A percentile compares a stretch with the other conserved stretches of the same genome.
Evolutionary conservation across 768 basidiomycete species (phyloP).

Genomic region (Lepiota venenata): DNA sequence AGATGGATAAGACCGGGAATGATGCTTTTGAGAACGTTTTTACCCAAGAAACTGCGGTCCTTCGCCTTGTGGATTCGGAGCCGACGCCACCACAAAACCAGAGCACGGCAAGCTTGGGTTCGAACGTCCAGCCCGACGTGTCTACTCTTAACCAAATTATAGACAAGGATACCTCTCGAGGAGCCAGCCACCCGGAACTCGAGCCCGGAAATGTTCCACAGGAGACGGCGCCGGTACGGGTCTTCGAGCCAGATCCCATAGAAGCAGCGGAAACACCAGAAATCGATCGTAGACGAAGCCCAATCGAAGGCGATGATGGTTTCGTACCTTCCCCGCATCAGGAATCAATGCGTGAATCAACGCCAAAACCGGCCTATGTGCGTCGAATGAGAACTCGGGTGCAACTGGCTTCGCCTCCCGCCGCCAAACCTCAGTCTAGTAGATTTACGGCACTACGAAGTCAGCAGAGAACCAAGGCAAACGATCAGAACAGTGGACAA

Average conservation of each 20-base stretch:
- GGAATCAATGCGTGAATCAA: constrained; percentile 1
- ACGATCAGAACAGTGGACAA: background rate
- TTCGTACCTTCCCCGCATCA: constrained; percentile 4
- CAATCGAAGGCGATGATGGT: constrained; percentile 18
- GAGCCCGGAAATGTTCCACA: background rate
- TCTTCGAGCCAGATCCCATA: constrained; percentile 35
- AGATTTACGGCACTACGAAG: constrained; percentile 15
- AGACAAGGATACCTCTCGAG: background rate
- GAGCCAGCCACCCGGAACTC: background rate
- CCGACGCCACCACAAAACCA: background rate
- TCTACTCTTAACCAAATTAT: background rate
- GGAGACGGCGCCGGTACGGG: background rate
- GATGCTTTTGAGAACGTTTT: constrained; percentile 31
- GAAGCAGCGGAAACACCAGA: constrained; percentile 37
- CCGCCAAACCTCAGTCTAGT: background rate
- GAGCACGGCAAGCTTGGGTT: background rate
- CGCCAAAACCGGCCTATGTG: constrained; percentile 24
- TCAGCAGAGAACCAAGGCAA: constrained; percentile 1
- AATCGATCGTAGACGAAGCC: constrained; percentile 14
- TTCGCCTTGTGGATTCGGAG: constrained; percentile 12
- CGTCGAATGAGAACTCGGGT: constrained; percentile 41
- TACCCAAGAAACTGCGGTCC: constrained; percentile 27
- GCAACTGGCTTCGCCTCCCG: constrained; percentile 18
- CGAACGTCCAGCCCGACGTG: background rate
- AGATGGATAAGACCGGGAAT: constrained; percentile 30